Evolutionary conservation across 2,329 filamentous ascomycete genomes (phyloP).

Genomic region (Fusarium sp.): DNA sequence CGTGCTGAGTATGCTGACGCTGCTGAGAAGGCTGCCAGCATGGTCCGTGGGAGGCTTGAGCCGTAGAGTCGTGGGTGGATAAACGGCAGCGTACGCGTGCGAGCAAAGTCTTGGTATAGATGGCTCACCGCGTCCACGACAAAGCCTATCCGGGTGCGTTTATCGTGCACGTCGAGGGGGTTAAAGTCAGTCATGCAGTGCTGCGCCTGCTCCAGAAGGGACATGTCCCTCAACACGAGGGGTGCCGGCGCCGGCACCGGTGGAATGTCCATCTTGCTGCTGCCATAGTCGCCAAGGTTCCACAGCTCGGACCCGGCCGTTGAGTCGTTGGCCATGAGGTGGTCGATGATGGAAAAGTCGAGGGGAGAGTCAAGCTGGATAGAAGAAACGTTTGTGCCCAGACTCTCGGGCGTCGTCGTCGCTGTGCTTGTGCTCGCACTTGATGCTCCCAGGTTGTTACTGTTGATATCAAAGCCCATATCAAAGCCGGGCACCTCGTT

Average conservation of each 20-base stretch:
- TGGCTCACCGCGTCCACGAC: conserved; percentile 46
- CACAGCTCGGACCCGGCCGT: conserved; percentile 39
- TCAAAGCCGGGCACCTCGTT: conserved; percentile 48
- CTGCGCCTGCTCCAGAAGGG: conserved; percentile 37
- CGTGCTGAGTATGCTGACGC: conserved; percentile 51
- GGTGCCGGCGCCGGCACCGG: conserved; percentile 41
- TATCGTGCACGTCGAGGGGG: conserved; percentile 49
- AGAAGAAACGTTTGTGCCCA: conserved; percentile 34
- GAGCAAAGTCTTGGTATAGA: conserved; percentile 49
- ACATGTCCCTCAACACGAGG: conserved; percentile 45
- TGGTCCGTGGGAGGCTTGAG: conserved; percentile 49
- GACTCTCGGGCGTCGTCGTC: conserved; percentile 45
- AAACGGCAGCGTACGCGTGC: conserved; percentile 51
- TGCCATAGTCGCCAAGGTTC: conserved; percentile 40
- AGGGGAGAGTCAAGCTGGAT: conserved; percentile 43
- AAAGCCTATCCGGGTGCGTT: conserved; percentile 48
- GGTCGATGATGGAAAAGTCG: conserved; percentile 50
- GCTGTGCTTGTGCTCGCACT: conserved; percentile 36
- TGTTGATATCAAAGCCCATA: conserved; percentile 49
- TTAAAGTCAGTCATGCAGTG: conserved; percentile 42
- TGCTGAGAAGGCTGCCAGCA: conserved; percentile 53
- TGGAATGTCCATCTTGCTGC: conserved; percentile 46
- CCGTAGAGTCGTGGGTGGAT: conserved; percentile 55
- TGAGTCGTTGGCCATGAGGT: conserved; percentile 44
- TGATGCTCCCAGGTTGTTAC: conserved; percentile 43